Evolutionary conservation across 1,284 basidiomycete species (phyloP).

Genomic region (Cutaneotrichosporon sp.): DNA sequence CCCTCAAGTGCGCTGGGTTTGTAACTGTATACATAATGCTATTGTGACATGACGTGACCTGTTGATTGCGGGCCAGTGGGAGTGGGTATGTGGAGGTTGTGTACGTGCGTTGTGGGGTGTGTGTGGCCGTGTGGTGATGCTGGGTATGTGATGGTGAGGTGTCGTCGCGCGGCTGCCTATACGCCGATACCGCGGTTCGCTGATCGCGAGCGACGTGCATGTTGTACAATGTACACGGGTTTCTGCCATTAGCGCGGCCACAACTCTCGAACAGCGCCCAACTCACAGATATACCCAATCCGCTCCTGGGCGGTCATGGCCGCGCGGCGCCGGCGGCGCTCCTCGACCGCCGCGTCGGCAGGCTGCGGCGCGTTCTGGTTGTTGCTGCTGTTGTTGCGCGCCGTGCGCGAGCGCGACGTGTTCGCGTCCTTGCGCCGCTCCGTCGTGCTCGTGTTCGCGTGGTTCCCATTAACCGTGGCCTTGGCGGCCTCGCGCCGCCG

Average conservation of each 20-base stretch:
- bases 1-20: background rate
- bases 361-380: slow-evolving; percentile 9
- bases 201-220: no score
- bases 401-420: background rate
- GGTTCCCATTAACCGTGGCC: no score
- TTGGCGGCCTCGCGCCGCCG: slow-evolving; percentile 29
- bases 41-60: background rate
- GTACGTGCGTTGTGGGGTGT: no score
- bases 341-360: slow-evolving; percentile 13
- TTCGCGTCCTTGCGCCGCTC: background rate
- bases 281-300: slow-evolving; percentile 10
- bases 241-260: slow-evolving; percentile 1
- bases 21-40: background rate
- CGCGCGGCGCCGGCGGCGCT: slow-evolving; percentile 15
- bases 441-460: background rate
- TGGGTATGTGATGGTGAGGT: background rate
- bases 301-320: slow-evolving; percentile 17
- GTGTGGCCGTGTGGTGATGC: background rate
- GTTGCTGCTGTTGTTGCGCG: background rate
- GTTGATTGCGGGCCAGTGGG: no score
- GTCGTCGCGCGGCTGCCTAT: background rate
- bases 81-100: no score
- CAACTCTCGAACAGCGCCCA: background rate
- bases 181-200: no score
- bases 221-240: no score